phyloP scores from a whole-genome alignment of 2,329 filamentous ascomycete species.

The Fusarium domesticum region DNA sequence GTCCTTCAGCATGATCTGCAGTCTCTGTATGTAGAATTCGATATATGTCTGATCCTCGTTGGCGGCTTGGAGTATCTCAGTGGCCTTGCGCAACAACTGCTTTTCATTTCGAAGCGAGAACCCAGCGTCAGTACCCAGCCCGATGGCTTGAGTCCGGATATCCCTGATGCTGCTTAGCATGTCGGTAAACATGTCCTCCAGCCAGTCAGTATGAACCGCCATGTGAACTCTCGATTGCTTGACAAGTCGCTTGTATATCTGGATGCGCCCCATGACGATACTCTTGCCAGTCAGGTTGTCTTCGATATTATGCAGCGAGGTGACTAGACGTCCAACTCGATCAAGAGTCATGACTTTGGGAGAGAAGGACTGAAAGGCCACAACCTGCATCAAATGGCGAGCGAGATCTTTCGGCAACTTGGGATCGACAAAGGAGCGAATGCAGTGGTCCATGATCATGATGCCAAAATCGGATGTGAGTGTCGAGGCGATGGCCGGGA shows the following conservation, averaged over 20 bases:
- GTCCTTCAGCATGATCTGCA: conserved; percentile 66
- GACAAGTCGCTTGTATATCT: conserved; percentile 75
- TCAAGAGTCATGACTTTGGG: conserved; percentile 69
- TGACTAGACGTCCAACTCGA: conserved; percentile 67
- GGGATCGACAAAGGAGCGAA: conserved; percentile 67
- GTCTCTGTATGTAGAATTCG: conserved; percentile 63
- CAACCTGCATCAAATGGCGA: conserved; percentile 74
- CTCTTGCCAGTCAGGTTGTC: conserved; percentile 75
- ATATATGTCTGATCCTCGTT: conserved; percentile 60
- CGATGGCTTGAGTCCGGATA: conserved; percentile 70
- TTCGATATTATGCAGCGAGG: conserved; percentile 68
- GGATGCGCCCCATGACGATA: conserved; percentile 71
- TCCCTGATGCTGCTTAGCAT: conserved; percentile 78
- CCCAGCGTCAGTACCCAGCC: conserved; percentile 68
- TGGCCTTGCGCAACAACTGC: conserved; percentile 62
- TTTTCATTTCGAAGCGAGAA: conserved; percentile 67
- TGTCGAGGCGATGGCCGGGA: conserved; percentile 64
- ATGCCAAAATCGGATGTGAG: conserved; percentile 75
- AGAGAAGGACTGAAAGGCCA: conserved; percentile 77
- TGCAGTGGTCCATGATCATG: conserved; percentile 78
- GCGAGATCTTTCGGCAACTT: conserved; percentile 72
- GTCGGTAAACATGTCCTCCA: conserved; percentile 76
- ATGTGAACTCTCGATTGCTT: conserved; percentile 69
- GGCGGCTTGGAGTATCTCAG: conserved; percentile 57
- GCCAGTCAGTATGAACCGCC: conserved; percentile 71